phyloP scores from a whole-genome alignment of 371 early-diverging fungal genomes.

The Mortierella sp. region DNA sequence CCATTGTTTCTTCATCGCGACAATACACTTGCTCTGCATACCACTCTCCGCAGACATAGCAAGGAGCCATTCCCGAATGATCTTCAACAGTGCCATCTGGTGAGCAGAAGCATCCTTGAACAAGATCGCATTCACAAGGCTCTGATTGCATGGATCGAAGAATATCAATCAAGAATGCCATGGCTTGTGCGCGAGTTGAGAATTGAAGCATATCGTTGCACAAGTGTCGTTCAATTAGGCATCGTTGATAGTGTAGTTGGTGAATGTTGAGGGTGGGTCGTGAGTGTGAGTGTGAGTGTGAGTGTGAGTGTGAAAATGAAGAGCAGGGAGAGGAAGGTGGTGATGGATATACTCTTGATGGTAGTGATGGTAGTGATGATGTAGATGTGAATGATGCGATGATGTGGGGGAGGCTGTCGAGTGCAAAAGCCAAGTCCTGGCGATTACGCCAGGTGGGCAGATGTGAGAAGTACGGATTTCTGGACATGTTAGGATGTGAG shows the following conservation, averaged over 20 bases:
- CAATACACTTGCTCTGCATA: constrained; percentile 39
- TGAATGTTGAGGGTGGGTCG: neutral
- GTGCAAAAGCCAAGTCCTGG: constrained; percentile 49
- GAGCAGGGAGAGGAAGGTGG: constrained; percentile 20
- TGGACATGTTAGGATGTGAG: constrained; percentile 15
- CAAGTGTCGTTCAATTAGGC: constrained; percentile 19
- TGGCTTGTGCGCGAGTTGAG: constrained; percentile 49
- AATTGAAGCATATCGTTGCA: constrained; percentile 29
- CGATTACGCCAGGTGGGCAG: constrained; percentile 46
- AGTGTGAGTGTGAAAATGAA: constrained; percentile 6
- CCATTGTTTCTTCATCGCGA: constrained; percentile 21
- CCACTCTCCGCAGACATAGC: constrained; percentile 54
- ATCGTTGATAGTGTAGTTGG: constrained; percentile 11
- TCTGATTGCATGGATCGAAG: constrained; percentile 35
- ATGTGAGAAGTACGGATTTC: constrained; percentile 46
- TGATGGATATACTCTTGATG: constrained; percentile 10
- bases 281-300: neutral
- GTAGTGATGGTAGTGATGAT: neutral
- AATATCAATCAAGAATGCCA: constrained; percentile 43
- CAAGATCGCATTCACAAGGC: constrained; percentile 43
- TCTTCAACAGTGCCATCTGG: constrained; percentile 41
- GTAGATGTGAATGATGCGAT: constrained; percentile 16
- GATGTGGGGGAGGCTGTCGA: constrained; percentile 38
- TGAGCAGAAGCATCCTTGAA: constrained; percentile 41
- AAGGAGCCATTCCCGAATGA: constrained; percentile 38